Evolutionary conservation across 768 basidiomycete genomes (phyloP).

Genomic region (Dictyophora rubrovolvata): DNA sequence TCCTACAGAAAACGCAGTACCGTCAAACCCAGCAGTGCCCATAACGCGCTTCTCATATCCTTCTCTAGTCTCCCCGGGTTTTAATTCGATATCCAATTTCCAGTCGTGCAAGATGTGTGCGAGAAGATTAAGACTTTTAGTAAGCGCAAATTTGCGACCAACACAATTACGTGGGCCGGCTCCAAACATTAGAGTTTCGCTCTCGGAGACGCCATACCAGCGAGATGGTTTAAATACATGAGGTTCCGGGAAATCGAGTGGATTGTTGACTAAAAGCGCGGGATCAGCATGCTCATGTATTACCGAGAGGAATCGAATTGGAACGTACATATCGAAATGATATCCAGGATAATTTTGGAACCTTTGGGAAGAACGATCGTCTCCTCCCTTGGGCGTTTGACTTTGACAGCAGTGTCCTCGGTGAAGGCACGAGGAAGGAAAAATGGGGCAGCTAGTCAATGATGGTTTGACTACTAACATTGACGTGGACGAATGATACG

Average conservation of each 20-base stretch:
- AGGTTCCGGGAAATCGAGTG: slow-evolving; percentile 39
- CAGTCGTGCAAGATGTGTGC: slow-evolving; percentile 42
- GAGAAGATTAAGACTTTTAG: slow-evolving; percentile 44
- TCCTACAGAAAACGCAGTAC: slow-evolving; percentile 14
- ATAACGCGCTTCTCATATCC: slow-evolving; percentile 17
- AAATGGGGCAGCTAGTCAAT: slow-evolving; percentile 19
- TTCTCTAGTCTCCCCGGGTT: slow-evolving; percentile 24
- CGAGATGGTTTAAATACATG: slow-evolving; percentile 39
- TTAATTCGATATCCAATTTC: slow-evolving; percentile 37
- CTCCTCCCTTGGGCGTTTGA: slow-evolving; percentile 12
- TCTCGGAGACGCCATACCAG: slow-evolving; percentile 31
- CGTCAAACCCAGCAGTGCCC: slow-evolving; percentile 9
- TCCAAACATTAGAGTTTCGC: slow-evolving; percentile 16
- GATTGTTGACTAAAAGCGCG: slow-evolving; percentile 33
- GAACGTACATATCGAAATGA: slow-evolving; percentile 38
- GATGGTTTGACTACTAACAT: neutral
- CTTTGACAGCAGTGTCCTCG: slow-evolving; percentile 17
- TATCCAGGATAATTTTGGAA: slow-evolving; percentile 30
- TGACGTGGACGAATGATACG: slow-evolving; percentile 2
- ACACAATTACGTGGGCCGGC: slow-evolving; percentile 42
- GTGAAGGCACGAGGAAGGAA: slow-evolving; percentile 22
- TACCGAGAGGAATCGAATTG: neutral
- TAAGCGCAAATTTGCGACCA: slow-evolving; percentile 45
- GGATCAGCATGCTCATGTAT: slow-evolving; percentile 10
- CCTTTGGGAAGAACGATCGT: slow-evolving; percentile 18